These are phyloP conservation scores for Coelastrella sp. DNA, from an alignment of 139 green algal genomes.

Conservation along the genomic window DNA sequence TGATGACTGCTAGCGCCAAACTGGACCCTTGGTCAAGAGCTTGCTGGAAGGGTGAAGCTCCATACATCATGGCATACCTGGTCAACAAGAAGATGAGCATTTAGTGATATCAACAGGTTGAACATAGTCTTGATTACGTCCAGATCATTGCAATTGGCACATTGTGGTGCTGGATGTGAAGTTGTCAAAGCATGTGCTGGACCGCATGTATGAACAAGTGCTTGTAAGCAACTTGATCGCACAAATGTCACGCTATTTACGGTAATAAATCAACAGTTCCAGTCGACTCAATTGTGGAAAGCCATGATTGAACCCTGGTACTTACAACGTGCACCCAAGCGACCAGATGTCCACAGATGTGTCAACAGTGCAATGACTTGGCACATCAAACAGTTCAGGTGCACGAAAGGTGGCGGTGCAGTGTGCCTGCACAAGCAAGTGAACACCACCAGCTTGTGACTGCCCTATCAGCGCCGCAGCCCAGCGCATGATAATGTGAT, in stretches of 20 bases:
- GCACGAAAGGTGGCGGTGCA: conserved; percentile 90
- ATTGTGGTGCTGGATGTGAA: neutral
- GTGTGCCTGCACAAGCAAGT: conserved; percentile 68
- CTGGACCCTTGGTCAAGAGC: conserved; percentile 82
- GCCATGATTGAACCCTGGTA: neutral
- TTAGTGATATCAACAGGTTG: neutral
- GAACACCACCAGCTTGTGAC: too few relatives aligned
- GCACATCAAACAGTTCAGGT: conserved; percentile 92
- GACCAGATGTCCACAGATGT: conserved; percentile 88
- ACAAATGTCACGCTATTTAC: too few relatives aligned
- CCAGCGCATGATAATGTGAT: too few relatives aligned
- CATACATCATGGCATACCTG: conserved; percentile 81
- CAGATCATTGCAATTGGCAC: neutral
- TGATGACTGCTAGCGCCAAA: conserved; percentile 86
- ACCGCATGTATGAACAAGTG: neutral
- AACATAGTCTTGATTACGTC: neutral
- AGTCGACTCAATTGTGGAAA: neutral
- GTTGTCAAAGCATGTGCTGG: neutral
- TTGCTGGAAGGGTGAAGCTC: conserved; percentile 85
- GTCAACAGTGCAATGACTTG: conserved; percentile 78
- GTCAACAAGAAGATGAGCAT: too few relatives aligned
- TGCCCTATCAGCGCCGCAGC: too few relatives aligned
- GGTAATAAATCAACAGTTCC: too few relatives aligned
- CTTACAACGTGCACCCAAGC: conserved; percentile 84
- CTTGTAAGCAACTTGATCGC: too few relatives aligned